Conservation (phyloP, 352 stramenopile genomes). For the Phytophthora ramorum region DNA sequence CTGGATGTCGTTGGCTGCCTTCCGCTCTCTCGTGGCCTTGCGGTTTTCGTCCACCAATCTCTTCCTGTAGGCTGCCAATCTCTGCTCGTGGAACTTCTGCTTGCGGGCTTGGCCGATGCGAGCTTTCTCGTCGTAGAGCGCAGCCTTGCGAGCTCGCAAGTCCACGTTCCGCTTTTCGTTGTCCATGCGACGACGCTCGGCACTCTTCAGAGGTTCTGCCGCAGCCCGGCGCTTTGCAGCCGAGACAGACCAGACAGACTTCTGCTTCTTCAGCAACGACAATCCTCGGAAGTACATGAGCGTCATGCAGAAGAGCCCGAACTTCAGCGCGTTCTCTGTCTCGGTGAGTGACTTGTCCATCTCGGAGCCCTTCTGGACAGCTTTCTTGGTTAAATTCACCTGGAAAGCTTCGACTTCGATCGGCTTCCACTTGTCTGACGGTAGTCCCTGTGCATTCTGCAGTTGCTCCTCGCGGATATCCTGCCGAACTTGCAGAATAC, state of each 20-base stretch:
- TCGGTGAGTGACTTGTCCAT: slow-evolving; percentile 77
- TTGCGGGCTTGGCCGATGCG: slow-evolving; percentile 64
- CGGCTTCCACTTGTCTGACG: slow-evolving; percentile 76
- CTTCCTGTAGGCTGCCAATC: slow-evolving; percentile 60
- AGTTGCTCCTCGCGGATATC: slow-evolving; percentile 44
- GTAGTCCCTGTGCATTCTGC: slow-evolving; percentile 52
- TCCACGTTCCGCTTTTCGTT: slow-evolving; percentile 54
- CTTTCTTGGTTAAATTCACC: slow-evolving; percentile 59
- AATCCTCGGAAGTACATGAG: slow-evolving; percentile 97
- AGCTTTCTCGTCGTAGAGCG: slow-evolving; percentile 64
- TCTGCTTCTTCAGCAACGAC: slow-evolving; percentile 88
- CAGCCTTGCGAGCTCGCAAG: slow-evolving; percentile 43
- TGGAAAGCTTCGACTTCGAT: slow-evolving; percentile 76
- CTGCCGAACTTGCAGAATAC: slow-evolving; percentile 45
- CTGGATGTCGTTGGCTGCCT: slow-evolving; percentile 70
- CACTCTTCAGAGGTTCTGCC: slow-evolving; percentile 32
- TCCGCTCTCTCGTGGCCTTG: slow-evolving; percentile 63
- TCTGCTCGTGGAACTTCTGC: slow-evolving; percentile 74
- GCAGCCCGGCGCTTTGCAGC: slow-evolving; percentile 28
- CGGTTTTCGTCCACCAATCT: slow-evolving; percentile 71
- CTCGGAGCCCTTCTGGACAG: slow-evolving; percentile 68
- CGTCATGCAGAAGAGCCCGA: slow-evolving; percentile 96
- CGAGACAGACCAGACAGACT: slow-evolving; percentile 73
- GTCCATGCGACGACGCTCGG: slow-evolving; percentile 62
- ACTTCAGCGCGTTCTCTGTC: slow-evolving; percentile 95